Evolutionary conservation across 1,284 basidiomycete species (phyloP), one percentile per base, ranked within the genome.

Genomic region (Anthracocystis panici-leucophaei): DNA sequence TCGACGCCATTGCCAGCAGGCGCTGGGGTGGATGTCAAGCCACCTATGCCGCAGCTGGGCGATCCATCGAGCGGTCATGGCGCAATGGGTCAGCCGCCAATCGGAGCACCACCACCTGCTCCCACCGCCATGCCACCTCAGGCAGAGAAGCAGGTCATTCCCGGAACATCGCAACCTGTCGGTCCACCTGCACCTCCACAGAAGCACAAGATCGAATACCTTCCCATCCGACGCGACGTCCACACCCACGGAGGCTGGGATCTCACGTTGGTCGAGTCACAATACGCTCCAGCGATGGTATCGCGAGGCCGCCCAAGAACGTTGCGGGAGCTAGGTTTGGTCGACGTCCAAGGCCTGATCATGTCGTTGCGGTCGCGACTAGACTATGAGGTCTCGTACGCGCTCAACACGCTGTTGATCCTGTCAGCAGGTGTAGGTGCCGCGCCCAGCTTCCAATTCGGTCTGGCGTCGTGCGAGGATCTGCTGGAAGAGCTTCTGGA

Each of bases 351-450:
- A 82, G 91, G 90, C 9, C 88, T 99, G 56, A 91, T 91, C 41
- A 91, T 99, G 91, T 93, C 93, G 33, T 86, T 99, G 55, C 91
- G 94, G 41, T 96, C 93, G 38, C 88, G 95, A 41, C 86, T 98
- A 44, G 89, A 91, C 3, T 88, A 89, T 46, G 95, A 99, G 84
- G 87, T 97, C 46, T 91, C 93, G 4, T 98, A 96, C 84, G 93
- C 92, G 5, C 87, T 99, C 76, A 94, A 94, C 27, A 93, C 93
- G 2, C 88, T 98, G 75, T 91, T 91, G n/a, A 88, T 97, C 81
- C 87, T 99, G 60, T 92, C 92, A 4, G 91, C 92, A 21, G 78
- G 83, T 29, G 71, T 79, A 7, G 90, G 49, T 87, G 89, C 77
- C 86, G 88, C 51, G 87, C 89, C 59, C 18, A 91, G 91, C 3